Evolutionary conservation across 495 filamentous ascomycete genomes (phyloP).

Genomic region (Rostrohypoxylon terebratum): DNA sequence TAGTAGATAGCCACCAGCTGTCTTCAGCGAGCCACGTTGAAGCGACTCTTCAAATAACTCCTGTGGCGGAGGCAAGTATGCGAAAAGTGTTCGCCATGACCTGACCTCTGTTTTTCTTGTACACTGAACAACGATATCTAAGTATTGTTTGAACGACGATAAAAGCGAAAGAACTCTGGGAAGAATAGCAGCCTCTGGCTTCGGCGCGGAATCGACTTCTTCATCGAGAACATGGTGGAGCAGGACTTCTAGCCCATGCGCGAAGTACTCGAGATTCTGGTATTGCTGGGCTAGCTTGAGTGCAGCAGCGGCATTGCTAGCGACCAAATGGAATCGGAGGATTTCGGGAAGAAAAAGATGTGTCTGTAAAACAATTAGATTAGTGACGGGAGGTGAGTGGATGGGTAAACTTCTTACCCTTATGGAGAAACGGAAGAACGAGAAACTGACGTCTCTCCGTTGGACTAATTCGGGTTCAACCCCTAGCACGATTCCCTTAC

Average conservation of each 20-base stretch:
- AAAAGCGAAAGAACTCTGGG: slow-evolving; percentile 90
- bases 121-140: slow-evolving; percentile 97
- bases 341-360: slow-evolving; percentile 92
- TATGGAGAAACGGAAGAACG: slow-evolving; percentile 84
- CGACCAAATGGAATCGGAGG: slow-evolving; percentile 77
- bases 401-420: slow-evolving; percentile 64
- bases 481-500: slow-evolving; percentile 88
- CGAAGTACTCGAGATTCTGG: slow-evolving; percentile 86
- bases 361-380: slow-evolving; percentile 64
- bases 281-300: slow-evolving; percentile 83
- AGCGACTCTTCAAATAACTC: slow-evolving; percentile 93
- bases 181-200: slow-evolving; percentile 78
- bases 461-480: slow-evolving; percentile 93
- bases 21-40: slow-evolving; percentile 85
- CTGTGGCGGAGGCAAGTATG: slow-evolving; percentile 86
- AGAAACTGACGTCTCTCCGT: slow-evolving; percentile 87
- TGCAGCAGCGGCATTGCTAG: slow-evolving; percentile 78
- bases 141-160: slow-evolving; percentile 86
- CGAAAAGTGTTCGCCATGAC: slow-evolving; percentile 93
- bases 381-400: background rate
- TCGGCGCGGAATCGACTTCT: slow-evolving; percentile 82
- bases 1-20: slow-evolving; percentile 95
- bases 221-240: slow-evolving; percentile 95
- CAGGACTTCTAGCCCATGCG: slow-evolving; percentile 91
- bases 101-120: slow-evolving; percentile 96